Base-by-base conservation (phyloP, 352 stramenopile genomes). In the Globisporangium radiosum region DNA sequence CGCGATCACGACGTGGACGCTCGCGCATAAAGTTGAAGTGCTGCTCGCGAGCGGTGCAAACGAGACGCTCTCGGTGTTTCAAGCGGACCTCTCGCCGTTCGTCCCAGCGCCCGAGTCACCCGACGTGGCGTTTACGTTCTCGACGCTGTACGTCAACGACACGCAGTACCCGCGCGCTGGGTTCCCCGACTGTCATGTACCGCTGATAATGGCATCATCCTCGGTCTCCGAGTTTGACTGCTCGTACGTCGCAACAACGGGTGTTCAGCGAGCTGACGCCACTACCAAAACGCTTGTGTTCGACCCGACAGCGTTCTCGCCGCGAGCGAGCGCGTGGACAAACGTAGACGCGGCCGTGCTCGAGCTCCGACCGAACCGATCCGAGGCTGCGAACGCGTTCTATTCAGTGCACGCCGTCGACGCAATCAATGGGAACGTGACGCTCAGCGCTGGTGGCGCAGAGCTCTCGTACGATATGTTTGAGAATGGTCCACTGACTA, bases 381-480 rank as follows among this genome's bases (percentile, higher is more conserved):
- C 49, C 25, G 68, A 75, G 10, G 57, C 68, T 15, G 63, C 65
- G 5, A 88, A 74, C 58, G 36, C 84, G 39, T 60, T 72, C 8
- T 88, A 87, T 56, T 74, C 69, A 3, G 38, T 88, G 9, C 33
- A 11, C 1, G 53, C 57, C 8, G 38, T 87, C 14, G 54, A 82
- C 45, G 62, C 49, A 0, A 38, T n/a, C 4, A 51, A 54, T 1
- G 52, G 37, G 5, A 61, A 69, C 6, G 59, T 90, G 37, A 47
- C 63, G 9, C 60, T 90, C 1, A 65, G 69, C 5, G 75, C 76
- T 42, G 82, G 82, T 17, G 82, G 82, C 1, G 62, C 74, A 0
- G 72, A 92, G 59, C 63, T 88, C 42, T 73, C 69, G 1, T 70
- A 62, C 19, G 57, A 78, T 5, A 51, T 67, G 1, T 92, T 90